Base-by-base conservation (phyloP, 2,329 filamentous ascomycete genomes). In the Seiridium unicorne region DNA sequence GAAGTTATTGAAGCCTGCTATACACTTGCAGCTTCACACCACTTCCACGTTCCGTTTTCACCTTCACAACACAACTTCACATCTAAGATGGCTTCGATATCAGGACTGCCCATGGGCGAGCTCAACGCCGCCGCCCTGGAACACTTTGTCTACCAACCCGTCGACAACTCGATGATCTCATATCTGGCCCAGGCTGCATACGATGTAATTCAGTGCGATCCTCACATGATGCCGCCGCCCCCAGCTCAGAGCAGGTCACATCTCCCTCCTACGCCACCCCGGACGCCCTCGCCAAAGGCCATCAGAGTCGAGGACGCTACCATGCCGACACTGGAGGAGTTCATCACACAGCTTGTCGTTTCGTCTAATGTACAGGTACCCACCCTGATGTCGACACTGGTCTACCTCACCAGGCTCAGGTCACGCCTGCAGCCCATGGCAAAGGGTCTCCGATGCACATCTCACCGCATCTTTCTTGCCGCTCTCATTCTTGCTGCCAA, bases 351-450 rank as follows among this genome's bases (percentile, higher is more conserved):
- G 64, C 84, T 99, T 36, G 93, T 98, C 63, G 87, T 92, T 71
- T 90, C 91, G 62, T 98, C 94, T 66, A 96, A 97, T 75, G 95
- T 98, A 36, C 94, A 98, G 81, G 93, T 97, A 57, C 92, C 95
- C 10, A 99, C 95, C 6, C 85, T 99, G 67, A 98, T 99, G 95
- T 94, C 92, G 42, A 93, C 93, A 6, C 85, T 99, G 46, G 93
- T 98, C 74, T 99, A 97, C 82, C 89, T 99, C 60, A 87, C 85
- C 71, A 87, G 93, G 62, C 85, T 99, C 71, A 91, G 89, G 78
- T 84, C 89, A 56, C 89, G 91, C 68, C 87, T 99, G 35, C 94
- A 96, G 66, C 91, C 94, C 61, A 93, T 97, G 73, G 94, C 95
- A 69, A 97, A 97, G 79, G 95, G 95, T 65, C 92, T 98, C 79